Evolutionary conservation across 257 asterid species (phyloP).

Genomic region (Solanum commersonii): DNA sequence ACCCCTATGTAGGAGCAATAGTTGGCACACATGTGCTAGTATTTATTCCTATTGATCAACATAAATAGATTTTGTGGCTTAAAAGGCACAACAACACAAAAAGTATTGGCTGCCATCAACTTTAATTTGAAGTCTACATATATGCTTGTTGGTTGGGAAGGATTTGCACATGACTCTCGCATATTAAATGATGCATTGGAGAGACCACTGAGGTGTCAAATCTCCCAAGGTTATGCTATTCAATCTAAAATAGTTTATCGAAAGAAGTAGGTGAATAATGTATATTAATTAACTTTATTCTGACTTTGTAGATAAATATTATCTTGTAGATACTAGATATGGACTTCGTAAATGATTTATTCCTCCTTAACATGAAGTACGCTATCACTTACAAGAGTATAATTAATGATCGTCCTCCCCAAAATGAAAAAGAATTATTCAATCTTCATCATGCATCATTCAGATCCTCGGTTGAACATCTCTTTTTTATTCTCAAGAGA

Average conservation of each 20-base stretch:
- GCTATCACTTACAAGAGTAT: neutral
- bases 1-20: no score
- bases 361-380: neutral
- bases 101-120: neutral
- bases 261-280: neutral
- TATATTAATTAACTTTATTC: no score
- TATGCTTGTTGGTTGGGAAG: neutral
- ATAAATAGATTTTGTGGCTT: neutral
- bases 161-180: neutral
- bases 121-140: neutral
- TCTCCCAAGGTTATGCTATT: neutral
- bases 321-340: neutral
- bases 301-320: neutral
- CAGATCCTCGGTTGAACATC: neutral
- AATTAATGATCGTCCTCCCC: neutral
- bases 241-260: neutral
- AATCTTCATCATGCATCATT: neutral
- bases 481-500: neutral
- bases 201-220: neutral
- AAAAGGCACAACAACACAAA: neutral
- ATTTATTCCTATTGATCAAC: no score
- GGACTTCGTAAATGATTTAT: no score
- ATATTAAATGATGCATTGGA: neutral
- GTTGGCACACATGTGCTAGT: no score
- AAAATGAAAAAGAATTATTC: neutral